Evolutionary conservation across 2,329 filamentous ascomycete genomes (phyloP).

Genomic region (Cadophora gregata): DNA sequence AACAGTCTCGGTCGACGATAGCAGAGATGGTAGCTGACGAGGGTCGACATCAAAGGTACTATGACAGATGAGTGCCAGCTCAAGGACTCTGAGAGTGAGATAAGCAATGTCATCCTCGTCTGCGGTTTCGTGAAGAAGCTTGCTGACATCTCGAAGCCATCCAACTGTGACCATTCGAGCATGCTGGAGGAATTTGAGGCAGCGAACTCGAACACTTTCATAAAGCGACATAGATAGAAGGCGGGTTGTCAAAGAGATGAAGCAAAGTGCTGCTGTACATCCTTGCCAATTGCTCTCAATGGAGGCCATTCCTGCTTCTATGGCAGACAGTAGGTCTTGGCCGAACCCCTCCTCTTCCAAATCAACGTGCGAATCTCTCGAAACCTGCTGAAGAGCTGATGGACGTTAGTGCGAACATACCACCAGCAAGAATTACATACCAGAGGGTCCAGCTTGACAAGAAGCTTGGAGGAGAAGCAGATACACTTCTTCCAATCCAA

Average conservation of each 20-base stretch:
- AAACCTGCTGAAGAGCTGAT: slow-evolving; percentile 13
- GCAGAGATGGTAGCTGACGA: slow-evolving; percentile 38
- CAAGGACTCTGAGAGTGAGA: slow-evolving; percentile 46
- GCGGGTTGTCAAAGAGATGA: slow-evolving; percentile 50
- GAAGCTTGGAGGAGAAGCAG: slow-evolving; percentile 56
- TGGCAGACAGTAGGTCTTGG: slow-evolving; percentile 41
- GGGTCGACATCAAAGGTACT: slow-evolving; percentile 53
- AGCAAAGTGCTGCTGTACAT: slow-evolving; percentile 47
- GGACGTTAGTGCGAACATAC: neutral
- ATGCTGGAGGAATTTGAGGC: slow-evolving; percentile 44
- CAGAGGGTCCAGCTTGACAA: slow-evolving; percentile 52
- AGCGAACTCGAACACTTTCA: slow-evolving; percentile 32
- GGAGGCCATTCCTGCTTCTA: slow-evolving; percentile 44
- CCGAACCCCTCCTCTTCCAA: slow-evolving; percentile 47
- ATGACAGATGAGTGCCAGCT: slow-evolving; percentile 51
- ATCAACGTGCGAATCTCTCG: slow-evolving; percentile 47
- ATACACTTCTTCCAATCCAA: slow-evolving; percentile 55
- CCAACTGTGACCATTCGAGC: slow-evolving; percentile 46
- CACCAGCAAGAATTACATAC: neutral
- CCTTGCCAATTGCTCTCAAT: slow-evolving; percentile 60
- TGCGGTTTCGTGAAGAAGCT: slow-evolving; percentile 28
- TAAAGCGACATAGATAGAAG: slow-evolving; percentile 49
- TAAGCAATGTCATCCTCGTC: slow-evolving; percentile 42
- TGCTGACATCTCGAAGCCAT: slow-evolving; percentile 46
- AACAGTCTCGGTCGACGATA: slow-evolving; percentile 40